Percentiles rank a stretch among this genome's conserved stretches.
These are phyloP conservation scores for Fusarium lateritium DNA, from an alignment of 2,329 filamentous ascomycete species.

Conservation along the genomic window DNA sequence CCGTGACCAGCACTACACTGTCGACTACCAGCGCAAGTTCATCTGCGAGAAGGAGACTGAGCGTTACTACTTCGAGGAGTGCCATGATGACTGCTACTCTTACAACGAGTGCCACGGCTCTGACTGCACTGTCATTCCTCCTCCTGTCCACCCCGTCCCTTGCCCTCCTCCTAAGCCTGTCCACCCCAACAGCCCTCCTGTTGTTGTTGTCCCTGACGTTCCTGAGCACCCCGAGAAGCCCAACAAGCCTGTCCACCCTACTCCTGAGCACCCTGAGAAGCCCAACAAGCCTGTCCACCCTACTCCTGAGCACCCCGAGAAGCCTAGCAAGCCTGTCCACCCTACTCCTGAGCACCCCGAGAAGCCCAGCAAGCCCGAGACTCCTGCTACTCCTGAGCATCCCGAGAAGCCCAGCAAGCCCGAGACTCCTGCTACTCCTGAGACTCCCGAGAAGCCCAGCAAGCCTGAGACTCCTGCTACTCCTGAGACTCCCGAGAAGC, in stretches of 20 bases:
- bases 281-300: neutral
- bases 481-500: constrained; percentile 1
- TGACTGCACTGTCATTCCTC: constrained; percentile 45
- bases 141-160: constrained; percentile 16
- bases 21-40: constrained; percentile 52
- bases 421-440: neutral
- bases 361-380: neutral
- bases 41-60: constrained; percentile 50
- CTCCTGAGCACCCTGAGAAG: neutral
- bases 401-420: neutral
- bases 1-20: constrained; percentile 47
- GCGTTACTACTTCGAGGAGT: constrained; percentile 51
- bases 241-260: neutral
- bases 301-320: neutral
- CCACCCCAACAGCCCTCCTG: constrained; percentile 14
- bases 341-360: neutral
- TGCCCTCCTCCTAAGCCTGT: constrained; percentile 21
- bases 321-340: neutral
- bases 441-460: neutral
- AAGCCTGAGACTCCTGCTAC: neutral
- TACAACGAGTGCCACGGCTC: constrained; percentile 48
- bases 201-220: constrained; percentile 28
- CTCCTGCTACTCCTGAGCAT: neutral
- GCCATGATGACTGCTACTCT: constrained; percentile 50
- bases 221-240: constrained; percentile 10